These are phyloP conservation scores for Hygrophoropsis aurantiaca DNA, from an alignment of 768 basidiomycete genomes.

Conservation along the genomic window DNA sequence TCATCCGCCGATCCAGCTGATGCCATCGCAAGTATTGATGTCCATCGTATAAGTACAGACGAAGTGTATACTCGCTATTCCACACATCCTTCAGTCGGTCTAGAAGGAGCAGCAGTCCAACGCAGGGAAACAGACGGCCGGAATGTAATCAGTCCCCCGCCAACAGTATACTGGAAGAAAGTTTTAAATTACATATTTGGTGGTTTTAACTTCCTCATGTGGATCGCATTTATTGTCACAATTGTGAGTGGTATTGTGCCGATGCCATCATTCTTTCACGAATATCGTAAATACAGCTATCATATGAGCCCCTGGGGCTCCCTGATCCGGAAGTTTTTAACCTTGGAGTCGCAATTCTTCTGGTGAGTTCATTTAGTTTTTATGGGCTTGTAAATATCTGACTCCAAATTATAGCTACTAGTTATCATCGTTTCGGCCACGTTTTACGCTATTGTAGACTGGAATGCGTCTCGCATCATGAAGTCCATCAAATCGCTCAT, in stretches of 20 bases:
- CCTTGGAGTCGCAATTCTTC: slow-evolving; percentile 50
- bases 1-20: slow-evolving; percentile 32
- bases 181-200: slow-evolving; percentile 53
- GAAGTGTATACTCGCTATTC: slow-evolving; percentile 46
- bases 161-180: slow-evolving; percentile 49
- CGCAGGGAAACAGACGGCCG: slow-evolving; percentile 39
- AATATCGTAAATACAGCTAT: no score
- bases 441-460: slow-evolving; percentile 54
- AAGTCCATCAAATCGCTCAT: slow-evolving; percentile 58
- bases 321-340: slow-evolving; percentile 42
- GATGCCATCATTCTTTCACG: slow-evolving; percentile 2
- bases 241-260: slow-evolving; percentile 27
- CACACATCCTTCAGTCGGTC: slow-evolving; percentile 41
- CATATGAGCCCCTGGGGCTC: slow-evolving; percentile 50
- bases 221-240: slow-evolving; percentile 52
- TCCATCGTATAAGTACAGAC: slow-evolving; percentile 41
- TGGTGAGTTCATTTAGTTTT: slow-evolving; percentile 35
- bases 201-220: slow-evolving; percentile 57
- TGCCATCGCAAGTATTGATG: slow-evolving; percentile 46
- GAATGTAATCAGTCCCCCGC: slow-evolving; percentile 51
- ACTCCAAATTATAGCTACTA: slow-evolving; percentile 27
- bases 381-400: background rate
- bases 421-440: slow-evolving; percentile 42
- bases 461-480: slow-evolving; percentile 49
- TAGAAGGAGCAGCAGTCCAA: slow-evolving; percentile 45